A percentile compares a stretch with the other conserved stretches of the same genome.
Evolutionary conservation across 768 basidiomycete species (phyloP).

Genomic region (Tulasnella sp.): DNA sequence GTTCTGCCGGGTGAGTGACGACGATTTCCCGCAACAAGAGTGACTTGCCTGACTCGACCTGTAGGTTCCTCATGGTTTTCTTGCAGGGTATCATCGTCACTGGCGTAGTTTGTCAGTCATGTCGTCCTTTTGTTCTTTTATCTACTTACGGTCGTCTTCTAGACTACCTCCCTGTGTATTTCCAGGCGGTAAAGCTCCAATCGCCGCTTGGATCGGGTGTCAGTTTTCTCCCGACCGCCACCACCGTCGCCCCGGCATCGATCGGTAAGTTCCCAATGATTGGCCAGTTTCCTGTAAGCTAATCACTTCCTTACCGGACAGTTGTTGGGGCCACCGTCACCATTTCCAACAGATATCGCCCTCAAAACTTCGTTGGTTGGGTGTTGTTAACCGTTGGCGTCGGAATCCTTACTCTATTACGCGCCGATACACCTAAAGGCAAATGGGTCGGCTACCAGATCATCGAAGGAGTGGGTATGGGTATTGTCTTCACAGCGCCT

Average conservation of each 20-base stretch:
- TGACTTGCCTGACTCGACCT: background rate
- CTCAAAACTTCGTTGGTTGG: slow-evolving; percentile 31
- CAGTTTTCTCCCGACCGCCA: background rate
- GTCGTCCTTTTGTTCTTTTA: background rate
- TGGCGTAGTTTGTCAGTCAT: background rate
- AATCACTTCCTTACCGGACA: too few species aligned
- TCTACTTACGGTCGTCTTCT: background rate
- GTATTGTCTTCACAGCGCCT: slow-evolving; percentile 13
- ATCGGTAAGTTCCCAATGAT: background rate
- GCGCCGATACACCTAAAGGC: slow-evolving; percentile 1
- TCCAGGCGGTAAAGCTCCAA: slow-evolving; percentile 20
- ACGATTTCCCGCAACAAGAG: too few species aligned
- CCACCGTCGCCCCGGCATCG: slow-evolving; percentile 19
- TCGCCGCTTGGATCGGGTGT: slow-evolving; percentile 14
- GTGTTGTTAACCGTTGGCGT: slow-evolving; percentile 26
- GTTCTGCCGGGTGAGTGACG: slow-evolving; percentile 23
- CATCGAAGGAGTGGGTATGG: background rate
- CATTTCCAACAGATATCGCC: slow-evolving; percentile 27
- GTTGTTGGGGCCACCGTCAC: background rate
- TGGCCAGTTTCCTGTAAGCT: background rate
- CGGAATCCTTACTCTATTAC: slow-evolving; percentile 25
- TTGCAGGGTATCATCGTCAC: background rate
- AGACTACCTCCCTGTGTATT: slow-evolving; percentile 20
- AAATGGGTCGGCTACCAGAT: slow-evolving; percentile 14
- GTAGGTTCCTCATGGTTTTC: background rate